Evolutionary conservation across 1,284 basidiomycete species (phyloP), one percentile per base, ranked within the genome.

Genomic region (Tilletia walkeri): DNA sequence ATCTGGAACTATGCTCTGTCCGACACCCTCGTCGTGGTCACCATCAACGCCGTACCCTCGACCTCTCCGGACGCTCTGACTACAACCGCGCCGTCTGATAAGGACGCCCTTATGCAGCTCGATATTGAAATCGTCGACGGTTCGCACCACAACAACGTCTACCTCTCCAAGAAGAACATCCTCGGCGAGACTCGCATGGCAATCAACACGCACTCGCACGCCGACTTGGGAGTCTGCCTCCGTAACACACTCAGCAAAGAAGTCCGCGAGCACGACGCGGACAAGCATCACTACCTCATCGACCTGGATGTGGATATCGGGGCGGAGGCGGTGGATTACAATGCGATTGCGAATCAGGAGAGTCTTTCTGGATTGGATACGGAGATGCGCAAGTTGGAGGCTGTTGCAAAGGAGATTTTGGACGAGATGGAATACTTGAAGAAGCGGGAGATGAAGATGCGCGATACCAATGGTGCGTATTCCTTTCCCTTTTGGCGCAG

Each of bases 291-390:
- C 24, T 48, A 38, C 53, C 72, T 30, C 30, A 86, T 99, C 75
- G 95, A 99, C 86, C 86, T 99, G 69, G 95, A 99, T 82, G 90
- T 98, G 54, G 96, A 99, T 82, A 95, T 99, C 84, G 95, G 95
- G 63, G 95, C 95, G 20, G 95, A 99, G 80, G 96, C 96, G 0
- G 91, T 98, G 53, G 96, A 99, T 85, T 99, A 99, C 88, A 98
- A 98, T 81, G 95, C 95, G 24, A 99, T 99, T 83, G 95, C 96
- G 5, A 98, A 97, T 86, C 95, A 97, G 84, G 95, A 99, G 85
- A 95, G 93, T 0, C 87, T 99, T 0, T 97, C 94, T 1, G 92
- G 92, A 0, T 88, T 99, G 50, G 96, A 99, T 85, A 95, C 94
- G 0, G 95, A 99, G 85, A 96, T 99, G 93, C 89, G 95, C 48